Conservation (phyloP, 352 stramenopile genomes). For the Phytophthora quininea region DNA sequence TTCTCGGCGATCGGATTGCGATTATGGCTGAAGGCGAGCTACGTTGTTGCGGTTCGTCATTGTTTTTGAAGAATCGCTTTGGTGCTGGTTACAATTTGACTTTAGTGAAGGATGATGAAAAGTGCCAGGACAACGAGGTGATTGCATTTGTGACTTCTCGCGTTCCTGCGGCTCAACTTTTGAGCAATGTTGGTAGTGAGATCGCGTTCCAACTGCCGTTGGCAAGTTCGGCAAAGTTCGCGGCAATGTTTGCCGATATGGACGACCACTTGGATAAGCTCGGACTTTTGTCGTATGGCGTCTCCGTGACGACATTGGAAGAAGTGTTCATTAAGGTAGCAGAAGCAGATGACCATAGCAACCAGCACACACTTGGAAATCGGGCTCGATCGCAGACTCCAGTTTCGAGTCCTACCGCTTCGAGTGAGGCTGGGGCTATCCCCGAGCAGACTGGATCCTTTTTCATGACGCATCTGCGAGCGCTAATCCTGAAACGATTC, state of each 20-base stretch:
- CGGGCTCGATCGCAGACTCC: slow-evolving; percentile 11
- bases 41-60: slow-evolving; percentile 70
- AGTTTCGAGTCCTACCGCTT: slow-evolving; percentile 12
- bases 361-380: slow-evolving; percentile 51
- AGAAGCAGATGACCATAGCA: slow-evolving; percentile 39
- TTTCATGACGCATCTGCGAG: slow-evolving; percentile 50
- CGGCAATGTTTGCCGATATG: slow-evolving; percentile 63
- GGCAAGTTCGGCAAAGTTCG: slow-evolving; percentile 50
- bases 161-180: slow-evolving; percentile 46
- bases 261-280: slow-evolving; percentile 51
- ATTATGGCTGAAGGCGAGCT: slow-evolving; percentile 88
- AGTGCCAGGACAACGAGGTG: slow-evolving; percentile 37
- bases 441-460: slow-evolving; percentile 14
- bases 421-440: slow-evolving; percentile 13
- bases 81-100: slow-evolving; percentile 78
- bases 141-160: slow-evolving; percentile 38
- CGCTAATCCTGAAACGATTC: slow-evolving; percentile 67
- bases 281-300: slow-evolving; percentile 52
- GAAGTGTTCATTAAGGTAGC: slow-evolving; percentile 86
- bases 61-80: slow-evolving; percentile 84
- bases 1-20: slow-evolving; percentile 81
- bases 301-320: slow-evolving; percentile 89
- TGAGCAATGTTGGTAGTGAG: slow-evolving; percentile 79
- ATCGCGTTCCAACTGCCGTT: slow-evolving; percentile 76
- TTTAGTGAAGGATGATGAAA: slow-evolving; percentile 56